Conservation (phyloP, 2,329 filamentous ascomycete genomes). For the Fusarium begoniae region DNA sequence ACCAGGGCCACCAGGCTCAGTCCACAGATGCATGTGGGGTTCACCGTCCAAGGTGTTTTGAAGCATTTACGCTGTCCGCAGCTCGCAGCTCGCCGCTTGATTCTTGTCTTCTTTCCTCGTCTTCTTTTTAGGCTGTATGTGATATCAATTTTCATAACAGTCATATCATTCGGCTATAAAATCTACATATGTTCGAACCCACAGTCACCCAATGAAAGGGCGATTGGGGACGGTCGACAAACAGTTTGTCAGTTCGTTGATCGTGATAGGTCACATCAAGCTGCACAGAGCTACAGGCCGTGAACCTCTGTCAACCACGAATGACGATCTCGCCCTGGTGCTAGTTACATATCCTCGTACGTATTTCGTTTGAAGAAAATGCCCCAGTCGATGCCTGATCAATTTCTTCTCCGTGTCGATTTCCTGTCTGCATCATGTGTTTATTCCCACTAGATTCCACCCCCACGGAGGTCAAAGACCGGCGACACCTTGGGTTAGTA, state of each 20-base stretch:
- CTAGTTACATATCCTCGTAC: constrained; percentile 18
- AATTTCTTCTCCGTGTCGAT: constrained; percentile 18
- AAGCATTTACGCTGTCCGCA: constrained; percentile 23
- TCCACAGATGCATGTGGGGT: constrained; percentile 38
- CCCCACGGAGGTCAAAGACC: constrained; percentile 44
- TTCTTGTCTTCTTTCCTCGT: constrained; percentile 4
- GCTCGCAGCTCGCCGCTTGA: constrained; percentile 30
- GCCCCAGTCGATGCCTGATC: constrained; percentile 16
- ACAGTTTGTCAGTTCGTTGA: not conserved
- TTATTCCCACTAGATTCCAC: constrained; percentile 38
- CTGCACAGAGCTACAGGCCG: constrained; percentile 1
- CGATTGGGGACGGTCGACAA: not conserved
- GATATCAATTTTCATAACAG: not conserved
- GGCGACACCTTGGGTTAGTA: constrained; percentile 14
- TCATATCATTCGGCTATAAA: not conserved
- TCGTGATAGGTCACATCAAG: not conserved
- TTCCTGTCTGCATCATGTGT: constrained; percentile 20
- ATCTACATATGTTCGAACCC: not conserved
- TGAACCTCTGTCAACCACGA: constrained; percentile 1
- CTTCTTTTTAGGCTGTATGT: constrained; percentile 14
- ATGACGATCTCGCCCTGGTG: constrained; percentile 22
- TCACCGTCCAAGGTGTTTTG: constrained; percentile 6
- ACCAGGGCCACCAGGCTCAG: constrained; percentile 24
- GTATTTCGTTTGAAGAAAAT: constrained; percentile 10
- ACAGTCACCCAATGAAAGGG: not conserved